Evolutionary conservation across 139 green algal species (phyloP), one percentile per base, ranked within the genome.

Genomic region (Pleodorina starrii): DNA sequence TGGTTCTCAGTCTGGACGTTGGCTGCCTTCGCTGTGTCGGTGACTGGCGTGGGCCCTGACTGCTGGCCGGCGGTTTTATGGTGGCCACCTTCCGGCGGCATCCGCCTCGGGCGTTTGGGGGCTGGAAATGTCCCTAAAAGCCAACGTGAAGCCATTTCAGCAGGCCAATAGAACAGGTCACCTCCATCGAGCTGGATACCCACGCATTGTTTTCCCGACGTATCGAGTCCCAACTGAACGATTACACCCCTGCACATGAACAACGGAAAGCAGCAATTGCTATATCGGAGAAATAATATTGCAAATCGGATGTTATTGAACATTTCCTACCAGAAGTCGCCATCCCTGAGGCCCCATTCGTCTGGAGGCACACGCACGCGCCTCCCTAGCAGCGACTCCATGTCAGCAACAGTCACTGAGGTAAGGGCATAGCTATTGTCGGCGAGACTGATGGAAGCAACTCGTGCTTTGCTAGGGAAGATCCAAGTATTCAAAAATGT

Each of bases 81-180:
- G 29, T 12, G 25, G 54, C 29, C 29, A n/a, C 35, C 16, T 32
- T 76, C 68, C 35, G 35, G 68, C 9, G 68, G 17, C 10, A 25
- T 32, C 17, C 32, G 72, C 27, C 35, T 80, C 12, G 72, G 72
- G 17, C 72, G 72, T 36, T 80, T 80, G 1, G 43, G 27, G 7
- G 17, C 27, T 14, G 43, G 43, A 36, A 36, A 36, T 17, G 21
- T 36, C 23, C 12, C 7, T 16, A 14, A 35, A 32, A 57, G 40
- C 72, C 72, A 80, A 36, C 27, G 42, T 5, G 12, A 0, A 35
- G 57, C 72, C 72, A 80, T 32, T 12, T 51, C 23, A 17, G 40
- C 17, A 54, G 74, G 74, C 74, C 74, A 82, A n/a, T 82, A 44
- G n/a, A 82, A 82, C 29, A 63, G 43, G 27, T 42, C 32, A 46